phyloP scores from a whole-genome alignment of 2,329 filamentous ascomycete species.

The Neonectria magnoliae region DNA sequence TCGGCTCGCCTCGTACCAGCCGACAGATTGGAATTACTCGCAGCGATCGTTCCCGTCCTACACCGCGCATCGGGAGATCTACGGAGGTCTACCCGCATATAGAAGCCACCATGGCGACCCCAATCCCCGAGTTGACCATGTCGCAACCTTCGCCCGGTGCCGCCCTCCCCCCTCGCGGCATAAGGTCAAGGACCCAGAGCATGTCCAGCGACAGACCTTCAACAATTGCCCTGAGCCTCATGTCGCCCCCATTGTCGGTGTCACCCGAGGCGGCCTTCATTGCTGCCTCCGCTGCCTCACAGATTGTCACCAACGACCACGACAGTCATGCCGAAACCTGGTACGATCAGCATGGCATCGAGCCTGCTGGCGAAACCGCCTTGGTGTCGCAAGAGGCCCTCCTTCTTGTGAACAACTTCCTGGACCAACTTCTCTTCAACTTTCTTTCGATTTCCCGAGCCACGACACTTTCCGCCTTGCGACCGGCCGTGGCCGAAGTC shows the following conservation, averaged over 20 bases:
- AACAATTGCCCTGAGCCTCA: conserved; percentile 64
- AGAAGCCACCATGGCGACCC: conserved; percentile 42
- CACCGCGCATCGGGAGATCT: conserved; percentile 31
- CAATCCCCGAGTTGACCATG: conserved; percentile 39
- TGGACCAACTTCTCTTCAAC: conserved; percentile 93
- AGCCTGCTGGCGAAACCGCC: conserved; percentile 73
- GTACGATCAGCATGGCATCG: conserved; percentile 74
- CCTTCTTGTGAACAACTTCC: conserved; percentile 85
- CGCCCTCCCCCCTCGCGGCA: conserved; percentile 45
- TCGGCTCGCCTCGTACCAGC: conserved; percentile 34
- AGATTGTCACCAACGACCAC: conserved; percentile 90
- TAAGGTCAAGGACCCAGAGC: conserved; percentile 66
- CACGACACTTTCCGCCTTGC: conserved; percentile 77
- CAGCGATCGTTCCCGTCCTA: conserved; percentile 31
- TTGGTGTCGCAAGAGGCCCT: conserved; percentile 79
- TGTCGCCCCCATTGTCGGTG: conserved; percentile 73
- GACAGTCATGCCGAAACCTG: conserved; percentile 77
- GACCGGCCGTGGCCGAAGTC: conserved; percentile 85
- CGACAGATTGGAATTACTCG: conserved; percentile 27
- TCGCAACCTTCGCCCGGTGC: conserved; percentile 49
- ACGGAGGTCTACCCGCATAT: conserved; percentile 38
- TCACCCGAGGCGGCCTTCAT: conserved; percentile 88
- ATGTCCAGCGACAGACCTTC: conserved; percentile 78
- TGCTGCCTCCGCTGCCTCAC: conserved; percentile 85
- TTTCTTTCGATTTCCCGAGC: conserved; percentile 84